Base-by-base conservation (phyloP, 148 eudicot species). In the Camellia japonica region DNA sequence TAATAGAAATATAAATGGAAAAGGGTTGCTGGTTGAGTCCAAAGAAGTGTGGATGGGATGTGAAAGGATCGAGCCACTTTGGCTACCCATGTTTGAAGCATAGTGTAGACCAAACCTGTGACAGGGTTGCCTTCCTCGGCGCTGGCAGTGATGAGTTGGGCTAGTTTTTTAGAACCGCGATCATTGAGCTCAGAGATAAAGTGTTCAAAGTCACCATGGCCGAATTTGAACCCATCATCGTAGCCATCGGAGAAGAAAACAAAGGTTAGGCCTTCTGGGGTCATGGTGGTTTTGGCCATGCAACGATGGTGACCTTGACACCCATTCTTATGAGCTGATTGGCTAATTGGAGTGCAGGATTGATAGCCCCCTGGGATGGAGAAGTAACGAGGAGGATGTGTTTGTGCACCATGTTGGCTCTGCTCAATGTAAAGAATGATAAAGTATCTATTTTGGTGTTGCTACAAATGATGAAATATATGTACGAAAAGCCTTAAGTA, bases 271-370 rank as follows among this genome's bases (percentile, higher is more conserved):
- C 79, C 79, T 13, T 58, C n/a, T 20, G 71, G 68, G 44, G 70
- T 83, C 80, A n/a, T 80, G 89, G 80, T 78, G 55, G 61, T 10
- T 58, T n/a, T 2, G 62, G 68, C 60, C 56, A 83, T 66, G 6
- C 10, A 75, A 18, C 54, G 62, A 87, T 83, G 71, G 91, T 89
- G 75, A 84, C 89, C 15, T 46, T 76, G 0, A 78, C 77, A 18
- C 85, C 80, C 42, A 73, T 55, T 42, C 80, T 82, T 7, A 81
- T 61, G 46, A 90, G 90, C 68, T 62, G 54, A 60, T 86, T 86
- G 77, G 90, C 85, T 7, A 87, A 78, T 75, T 88, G 92, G 71
- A 90, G 80, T 12, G 89, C 69, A 23, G 92, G 90, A 71, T 88
- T 90, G 68, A 86, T 77, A 72, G 87, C 88, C 75, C 92, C 88